Conservation (phyloP, 441 rosid genomes). For the Erysimum cheiri region DNA sequence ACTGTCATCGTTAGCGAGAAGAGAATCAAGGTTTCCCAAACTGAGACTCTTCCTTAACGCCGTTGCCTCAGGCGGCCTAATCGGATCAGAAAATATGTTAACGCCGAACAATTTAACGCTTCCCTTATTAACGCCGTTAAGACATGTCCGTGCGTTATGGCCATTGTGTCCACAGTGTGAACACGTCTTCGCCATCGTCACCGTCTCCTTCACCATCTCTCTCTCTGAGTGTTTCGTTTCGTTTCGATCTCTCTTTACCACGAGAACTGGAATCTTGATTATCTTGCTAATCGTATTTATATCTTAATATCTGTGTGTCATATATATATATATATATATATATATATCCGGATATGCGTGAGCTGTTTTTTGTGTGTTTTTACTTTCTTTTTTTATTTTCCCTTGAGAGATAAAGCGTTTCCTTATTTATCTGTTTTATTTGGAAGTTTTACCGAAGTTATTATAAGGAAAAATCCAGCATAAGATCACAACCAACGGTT, state of each 20-base stretch:
- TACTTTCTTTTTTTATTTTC: no score
- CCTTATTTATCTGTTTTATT: conserved; percentile 34
- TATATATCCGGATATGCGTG: conserved; percentile 27
- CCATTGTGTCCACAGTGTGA: conserved; percentile 59
- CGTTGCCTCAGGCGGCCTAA: conserved; percentile 33
- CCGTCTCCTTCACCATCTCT: conserved; percentile 42
- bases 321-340: conserved; percentile 21
- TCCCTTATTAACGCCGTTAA: conserved; percentile 39
- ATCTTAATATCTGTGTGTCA: conserved; percentile 13
- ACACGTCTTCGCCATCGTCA: conserved; percentile 49
- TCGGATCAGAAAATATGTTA: conserved; percentile 42
- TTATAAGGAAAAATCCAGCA: conserved; percentile 27
- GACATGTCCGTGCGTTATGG: conserved; percentile 62
- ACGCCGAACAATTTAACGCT: conserved; percentile 71
- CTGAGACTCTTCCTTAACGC: conserved; percentile 56
- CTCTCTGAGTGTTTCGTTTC: conserved; percentile 11
- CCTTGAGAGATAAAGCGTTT: conserved; percentile 32
- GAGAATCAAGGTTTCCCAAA: conserved; percentile 49
- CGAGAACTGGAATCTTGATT: conserved; percentile 3
- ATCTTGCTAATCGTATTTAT: conserved; percentile 19
- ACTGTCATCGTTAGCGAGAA: conserved; percentile 20
- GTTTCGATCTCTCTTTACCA: neutral
- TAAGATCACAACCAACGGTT: conserved; percentile 21
- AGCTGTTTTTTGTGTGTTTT: no score
- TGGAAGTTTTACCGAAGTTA: conserved; percentile 21